These are phyloP conservation scores for Babesia divergens DNA, from an alignment of 169 alveolate genomes.

Conservation along the genomic window DNA sequence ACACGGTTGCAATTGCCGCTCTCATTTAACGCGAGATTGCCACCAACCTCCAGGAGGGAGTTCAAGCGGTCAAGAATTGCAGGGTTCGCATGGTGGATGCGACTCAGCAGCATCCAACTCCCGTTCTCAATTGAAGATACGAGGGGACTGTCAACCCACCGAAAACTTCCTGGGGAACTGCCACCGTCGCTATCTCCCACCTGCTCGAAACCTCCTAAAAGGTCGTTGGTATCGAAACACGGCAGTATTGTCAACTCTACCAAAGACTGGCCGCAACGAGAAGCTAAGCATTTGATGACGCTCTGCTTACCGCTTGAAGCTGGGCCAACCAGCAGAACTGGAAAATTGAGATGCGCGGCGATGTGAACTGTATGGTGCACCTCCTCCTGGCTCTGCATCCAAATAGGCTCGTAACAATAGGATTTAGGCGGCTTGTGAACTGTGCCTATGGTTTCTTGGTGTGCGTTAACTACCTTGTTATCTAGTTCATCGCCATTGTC, in stretches of 20 bases:
- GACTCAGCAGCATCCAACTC: slow-evolving; percentile 87
- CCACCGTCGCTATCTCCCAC: slow-evolving; percentile 7
- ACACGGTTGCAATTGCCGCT: slow-evolving; percentile 79
- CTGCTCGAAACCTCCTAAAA: slow-evolving; percentile 81
- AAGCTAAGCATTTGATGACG: slow-evolving; percentile 48
- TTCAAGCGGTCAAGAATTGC: slow-evolving; percentile 92
- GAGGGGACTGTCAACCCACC: slow-evolving; percentile 84
- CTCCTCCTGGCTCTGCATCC: slow-evolving; percentile 34
- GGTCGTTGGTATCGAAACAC: slow-evolving; percentile 76
- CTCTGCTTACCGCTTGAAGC: slow-evolving; percentile 64
- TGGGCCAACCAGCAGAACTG: slow-evolving; percentile 66
- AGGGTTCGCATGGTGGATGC: slow-evolving; percentile 86
- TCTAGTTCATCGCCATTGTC: no score
- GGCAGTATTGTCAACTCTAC: slow-evolving; percentile 72
- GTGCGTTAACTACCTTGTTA: no score
- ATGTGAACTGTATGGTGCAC: neutral
- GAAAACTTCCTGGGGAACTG: slow-evolving; percentile 7
- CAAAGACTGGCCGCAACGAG: slow-evolving; percentile 35
- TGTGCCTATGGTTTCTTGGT: no score
- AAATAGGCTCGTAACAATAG: slow-evolving; percentile 12
- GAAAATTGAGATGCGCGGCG: slow-evolving; percentile 31
- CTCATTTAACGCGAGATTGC: slow-evolving; percentile 42
- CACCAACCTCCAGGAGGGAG: slow-evolving; percentile 88
- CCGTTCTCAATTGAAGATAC: slow-evolving; percentile 88
- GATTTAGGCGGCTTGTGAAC: no score